Evolutionary conservation across 2,329 filamentous ascomycete species (phyloP).

Genomic region (Pezicula neosporulosa): DNA sequence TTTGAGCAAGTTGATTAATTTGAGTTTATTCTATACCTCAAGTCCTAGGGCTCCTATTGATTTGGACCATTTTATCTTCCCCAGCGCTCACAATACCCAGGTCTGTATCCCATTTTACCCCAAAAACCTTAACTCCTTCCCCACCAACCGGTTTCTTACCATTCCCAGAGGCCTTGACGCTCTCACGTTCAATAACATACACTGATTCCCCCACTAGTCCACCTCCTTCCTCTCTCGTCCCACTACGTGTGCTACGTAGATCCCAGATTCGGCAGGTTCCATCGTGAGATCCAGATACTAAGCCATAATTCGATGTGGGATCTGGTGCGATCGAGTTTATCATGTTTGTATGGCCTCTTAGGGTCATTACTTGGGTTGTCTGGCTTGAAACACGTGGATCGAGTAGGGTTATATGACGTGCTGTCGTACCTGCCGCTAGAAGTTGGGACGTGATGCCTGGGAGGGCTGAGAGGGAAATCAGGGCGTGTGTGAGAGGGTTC

Average conservation of each 20-base stretch:
- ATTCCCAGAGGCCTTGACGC: constrained; percentile 49
- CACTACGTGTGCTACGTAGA: constrained; percentile 65
- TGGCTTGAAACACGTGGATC: constrained; percentile 80
- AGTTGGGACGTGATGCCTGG: constrained; percentile 50
- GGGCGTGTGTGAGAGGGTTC: constrained; percentile 80
- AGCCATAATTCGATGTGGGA: constrained; percentile 67
- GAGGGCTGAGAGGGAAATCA: constrained; percentile 76
- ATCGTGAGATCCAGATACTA: constrained; percentile 88
- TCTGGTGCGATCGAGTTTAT: constrained; percentile 47
- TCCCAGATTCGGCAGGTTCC: constrained; percentile 95
- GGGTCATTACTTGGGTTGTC: constrained; percentile 80
- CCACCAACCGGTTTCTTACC: constrained; percentile 66
- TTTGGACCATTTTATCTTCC: constrained; percentile 92
- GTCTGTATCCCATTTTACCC: constrained; percentile 78
- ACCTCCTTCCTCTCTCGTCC: constrained; percentile 55
- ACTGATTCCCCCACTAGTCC: constrained; percentile 67
- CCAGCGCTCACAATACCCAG: constrained; percentile 89
- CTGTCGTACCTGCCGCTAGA: constrained; percentile 73
- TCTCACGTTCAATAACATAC: constrained; percentile 73
- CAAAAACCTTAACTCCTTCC: constrained; percentile 86
- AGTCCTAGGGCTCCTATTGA: constrained; percentile 51
- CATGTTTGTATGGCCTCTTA: constrained; percentile 83
- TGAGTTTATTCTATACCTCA: too few relatives aligned
- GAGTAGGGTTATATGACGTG: constrained; percentile 86
- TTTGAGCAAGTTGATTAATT: too few relatives aligned